Evolutionary conservation across 805 yeast genomes (phyloP).

Genomic region (Scheffersomyces stipitis): DNA sequence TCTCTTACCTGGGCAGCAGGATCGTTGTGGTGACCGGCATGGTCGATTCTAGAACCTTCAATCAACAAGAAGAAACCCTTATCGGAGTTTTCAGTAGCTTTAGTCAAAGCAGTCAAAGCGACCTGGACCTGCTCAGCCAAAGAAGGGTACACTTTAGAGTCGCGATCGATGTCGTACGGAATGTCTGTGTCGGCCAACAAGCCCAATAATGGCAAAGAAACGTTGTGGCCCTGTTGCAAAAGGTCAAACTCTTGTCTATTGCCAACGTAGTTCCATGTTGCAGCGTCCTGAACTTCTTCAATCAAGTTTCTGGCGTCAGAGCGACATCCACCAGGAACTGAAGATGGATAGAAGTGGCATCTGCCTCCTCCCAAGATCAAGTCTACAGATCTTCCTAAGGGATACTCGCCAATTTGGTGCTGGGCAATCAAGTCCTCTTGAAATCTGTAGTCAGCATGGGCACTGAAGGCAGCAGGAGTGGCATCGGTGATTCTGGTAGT

Average conservation of each 20-base stretch:
- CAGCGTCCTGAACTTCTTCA: slow-evolving; percentile 55
- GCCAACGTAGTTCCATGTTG: slow-evolving; percentile 62
- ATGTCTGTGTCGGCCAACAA: slow-evolving; percentile 74
- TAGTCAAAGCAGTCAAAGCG: slow-evolving; percentile 66
- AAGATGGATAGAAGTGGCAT: slow-evolving; percentile 68
- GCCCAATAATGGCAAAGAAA: slow-evolving; percentile 73
- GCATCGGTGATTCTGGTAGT: slow-evolving; percentile 94
- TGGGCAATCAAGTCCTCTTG: slow-evolving; percentile 85
- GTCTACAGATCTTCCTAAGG: slow-evolving; percentile 78
- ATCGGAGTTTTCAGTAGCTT: slow-evolving; percentile 70
- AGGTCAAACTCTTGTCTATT: slow-evolving; percentile 59
- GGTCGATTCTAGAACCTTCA: slow-evolving; percentile 94
- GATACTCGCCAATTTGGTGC: slow-evolving; percentile 81
- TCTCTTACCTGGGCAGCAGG: slow-evolving; percentile 94
- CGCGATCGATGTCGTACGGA: slow-evolving; percentile 82
- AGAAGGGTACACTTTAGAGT: slow-evolving; percentile 62
- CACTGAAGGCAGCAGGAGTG: slow-evolving; percentile 86
- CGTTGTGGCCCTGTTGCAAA: slow-evolving; percentile 55
- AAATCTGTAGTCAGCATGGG: slow-evolving; percentile 74
- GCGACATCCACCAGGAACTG: slow-evolving; percentile 61
- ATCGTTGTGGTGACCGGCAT: slow-evolving; percentile 92
- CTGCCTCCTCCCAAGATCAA: slow-evolving; percentile 91
- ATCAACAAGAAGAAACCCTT: slow-evolving; percentile 83
- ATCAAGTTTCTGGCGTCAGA: slow-evolving; percentile 68
- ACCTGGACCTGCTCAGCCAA: slow-evolving; percentile 74